These are phyloP conservation scores for Thalassiosira exigua DNA, from an alignment of 352 stramenopile species.

Conservation along the genomic window DNA sequence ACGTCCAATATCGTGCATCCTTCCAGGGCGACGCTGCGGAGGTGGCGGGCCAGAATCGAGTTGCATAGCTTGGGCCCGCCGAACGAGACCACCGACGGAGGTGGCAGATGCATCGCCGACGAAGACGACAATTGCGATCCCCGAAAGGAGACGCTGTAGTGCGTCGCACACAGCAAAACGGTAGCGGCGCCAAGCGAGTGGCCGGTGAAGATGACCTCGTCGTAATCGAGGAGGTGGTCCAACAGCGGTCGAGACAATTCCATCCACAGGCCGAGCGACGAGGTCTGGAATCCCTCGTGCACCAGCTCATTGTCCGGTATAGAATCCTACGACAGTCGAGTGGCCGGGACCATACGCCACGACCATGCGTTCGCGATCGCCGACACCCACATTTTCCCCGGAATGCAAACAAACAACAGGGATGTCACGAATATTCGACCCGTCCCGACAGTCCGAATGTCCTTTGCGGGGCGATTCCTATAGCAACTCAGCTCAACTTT, in stretches of 20 bases:
- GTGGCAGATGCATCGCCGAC: neutral
- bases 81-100: constrained; percentile 62
- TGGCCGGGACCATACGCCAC: constrained; percentile 45
- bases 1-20: constrained; percentile 55
- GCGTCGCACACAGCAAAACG: constrained; percentile 54
- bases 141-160: constrained; percentile 41
- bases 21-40: constrained; percentile 35
- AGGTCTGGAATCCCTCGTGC: constrained; percentile 64
- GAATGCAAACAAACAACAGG: too few species aligned
- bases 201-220: constrained; percentile 61
- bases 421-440: constrained; percentile 65
- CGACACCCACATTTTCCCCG: too few species aligned
- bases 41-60: constrained; percentile 34
- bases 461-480: constrained; percentile 60
- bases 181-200: constrained; percentile 65
- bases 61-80: constrained; percentile 64
- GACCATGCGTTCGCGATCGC: too few species aligned
- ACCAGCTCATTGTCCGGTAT: constrained; percentile 20
- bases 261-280: constrained; percentile 56
- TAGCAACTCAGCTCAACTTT: constrained; percentile 61
- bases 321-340: constrained; percentile 19
- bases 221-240: constrained; percentile 22
- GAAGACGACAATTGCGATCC: neutral
- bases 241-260: constrained; percentile 40
- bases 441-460: constrained; percentile 45